Evolutionary conservation across 176 grass and related monocot species (phyloP), one percentile per base, ranked within the genome.

Genomic region (Elymus sibiricus): DNA sequence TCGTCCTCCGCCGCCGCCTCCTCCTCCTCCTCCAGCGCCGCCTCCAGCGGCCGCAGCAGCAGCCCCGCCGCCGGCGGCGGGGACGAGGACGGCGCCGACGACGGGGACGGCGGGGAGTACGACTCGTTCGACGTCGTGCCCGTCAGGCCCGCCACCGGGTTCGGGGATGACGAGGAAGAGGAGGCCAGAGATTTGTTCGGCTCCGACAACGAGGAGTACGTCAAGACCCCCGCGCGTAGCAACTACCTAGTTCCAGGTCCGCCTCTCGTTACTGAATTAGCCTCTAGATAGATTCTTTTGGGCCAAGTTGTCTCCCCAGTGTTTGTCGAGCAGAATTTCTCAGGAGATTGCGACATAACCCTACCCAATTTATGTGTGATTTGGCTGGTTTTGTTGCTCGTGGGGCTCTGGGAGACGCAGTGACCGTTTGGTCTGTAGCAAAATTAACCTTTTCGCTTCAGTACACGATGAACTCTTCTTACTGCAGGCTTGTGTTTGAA

Each of bases 141-240:
- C 19, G 1, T 80, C 22, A 71, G 63, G 80, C 37, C 59, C 53
- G 28, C 79, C 17, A 76, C 32, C 10, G 86, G 81, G 22, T 85
- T 70, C 11, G 78, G 71, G 75, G 85, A 88, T 11, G 88, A 83
- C 0, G 88, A 83, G 29, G 83, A 84, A 11, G 82, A 85, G 39
- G 93, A 95, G 15, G 90, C 94, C 37, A 93, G 85, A 61, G 94
- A 99, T 93, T 88, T 99, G 64, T 99, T 99, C 84, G 97, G 94
- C 51, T 90, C 90, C 56, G 97, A 99, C 67, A 99, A 99, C 77
- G 94, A 94, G 67, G 90, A 95, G 37, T 99, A 96, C 81, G 77
- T 91, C 70, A 95, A 78, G 75, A 99, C 94, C 34, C 88, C 85
- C 38, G 88, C 94, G 19, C 86, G 86, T 28, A 96, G 94, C 59